These are phyloP conservation scores for Irpex lacteus DNA, from an alignment of 1,284 basidiomycete species.

Conservation along the genomic window DNA sequence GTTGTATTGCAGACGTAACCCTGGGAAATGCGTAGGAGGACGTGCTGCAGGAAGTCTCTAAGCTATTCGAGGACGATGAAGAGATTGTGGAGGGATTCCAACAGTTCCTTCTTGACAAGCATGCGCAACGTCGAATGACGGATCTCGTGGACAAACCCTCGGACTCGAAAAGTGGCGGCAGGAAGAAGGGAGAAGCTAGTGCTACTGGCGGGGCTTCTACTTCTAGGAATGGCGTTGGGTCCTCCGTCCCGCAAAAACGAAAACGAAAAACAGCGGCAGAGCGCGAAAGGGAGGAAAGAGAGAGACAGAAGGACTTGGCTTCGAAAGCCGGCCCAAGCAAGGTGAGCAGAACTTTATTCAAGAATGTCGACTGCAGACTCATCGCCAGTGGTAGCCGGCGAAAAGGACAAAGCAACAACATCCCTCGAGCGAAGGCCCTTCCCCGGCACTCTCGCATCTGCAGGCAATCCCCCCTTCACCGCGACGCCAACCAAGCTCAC, in stretches of 20 bases:
- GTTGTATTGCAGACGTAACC: slow-evolving; percentile 35
- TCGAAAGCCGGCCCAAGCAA: slow-evolving; percentile 29
- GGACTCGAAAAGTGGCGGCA: background rate
- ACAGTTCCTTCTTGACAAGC: slow-evolving; percentile 83
- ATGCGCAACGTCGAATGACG: slow-evolving; percentile 44
- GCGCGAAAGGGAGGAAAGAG: slow-evolving; percentile 36
- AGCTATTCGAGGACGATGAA: slow-evolving; percentile 84
- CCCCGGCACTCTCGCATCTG: slow-evolving; percentile 24
- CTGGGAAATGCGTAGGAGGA: slow-evolving; percentile 45
- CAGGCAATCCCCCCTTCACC: slow-evolving; percentile 24
- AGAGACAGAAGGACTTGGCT: slow-evolving; percentile 29
- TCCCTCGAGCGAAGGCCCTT: slow-evolving; percentile 22
- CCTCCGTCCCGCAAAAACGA: slow-evolving; percentile 54
- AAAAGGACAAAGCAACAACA: slow-evolving; percentile 29
- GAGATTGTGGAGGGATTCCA: slow-evolving; percentile 91
- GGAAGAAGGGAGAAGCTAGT: slow-evolving; percentile 16
- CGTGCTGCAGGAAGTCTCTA: slow-evolving; percentile 83
- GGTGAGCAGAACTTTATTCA: slow-evolving; percentile 20
- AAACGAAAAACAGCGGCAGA: slow-evolving; percentile 54
- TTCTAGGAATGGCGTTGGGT: slow-evolving; percentile 11
- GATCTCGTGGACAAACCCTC: slow-evolving; percentile 14
- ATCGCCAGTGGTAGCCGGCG: background rate
- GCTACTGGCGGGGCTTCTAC: background rate
- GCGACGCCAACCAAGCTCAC: slow-evolving; percentile 18
- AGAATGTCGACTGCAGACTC: background rate